These are phyloP conservation scores for Canariomyces notabilis DNA, from an alignment of 2,329 filamentous ascomycete species.

Conservation along the genomic window DNA sequence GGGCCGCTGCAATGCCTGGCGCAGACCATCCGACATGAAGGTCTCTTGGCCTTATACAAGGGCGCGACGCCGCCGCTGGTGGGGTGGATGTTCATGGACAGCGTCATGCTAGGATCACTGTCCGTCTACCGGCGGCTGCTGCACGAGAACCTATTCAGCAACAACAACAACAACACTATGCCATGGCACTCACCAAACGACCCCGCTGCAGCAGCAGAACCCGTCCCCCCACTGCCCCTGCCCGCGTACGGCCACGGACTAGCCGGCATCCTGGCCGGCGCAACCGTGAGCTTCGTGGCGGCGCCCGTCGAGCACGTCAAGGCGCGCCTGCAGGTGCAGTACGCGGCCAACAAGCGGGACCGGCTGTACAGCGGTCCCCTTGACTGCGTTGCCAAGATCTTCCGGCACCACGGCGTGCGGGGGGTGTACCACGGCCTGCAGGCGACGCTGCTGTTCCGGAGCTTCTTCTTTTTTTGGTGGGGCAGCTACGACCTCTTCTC, in stretches of 20 bases:
- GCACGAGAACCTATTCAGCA: slow-evolving; percentile 70
- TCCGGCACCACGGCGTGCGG: slow-evolving; percentile 63
- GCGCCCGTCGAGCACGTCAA: slow-evolving; percentile 95
- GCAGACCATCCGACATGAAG: slow-evolving; percentile 82
- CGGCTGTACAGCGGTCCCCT: slow-evolving; percentile 81
- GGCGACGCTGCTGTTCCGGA: slow-evolving; percentile 82
- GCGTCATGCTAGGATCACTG: slow-evolving; percentile 81
- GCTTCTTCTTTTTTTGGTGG: slow-evolving; percentile 99
- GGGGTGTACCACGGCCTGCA: slow-evolving; percentile 83
- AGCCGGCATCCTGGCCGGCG: slow-evolving; percentile 80
- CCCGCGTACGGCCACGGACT: slow-evolving; percentile 78
- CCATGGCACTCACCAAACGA: slow-evolving; percentile 32
- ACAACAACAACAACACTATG: slow-evolving; percentile 26
- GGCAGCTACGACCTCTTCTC: slow-evolving; percentile 86
- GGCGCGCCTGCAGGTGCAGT: slow-evolving; percentile 89
- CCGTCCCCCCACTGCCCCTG: slow-evolving; percentile 41
- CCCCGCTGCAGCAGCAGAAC: slow-evolving; percentile 17
- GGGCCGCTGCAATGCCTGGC: slow-evolving; percentile 82
- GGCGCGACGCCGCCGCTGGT: slow-evolving; percentile 86
- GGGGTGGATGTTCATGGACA: slow-evolving; percentile 99
- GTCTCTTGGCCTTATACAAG: slow-evolving; percentile 83
- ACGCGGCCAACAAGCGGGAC: slow-evolving; percentile 70
- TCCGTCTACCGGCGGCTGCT: slow-evolving; percentile 84
- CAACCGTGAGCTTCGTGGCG: slow-evolving; percentile 87
- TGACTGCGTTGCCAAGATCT: slow-evolving; percentile 72